Evolutionary conservation across 1,284 basidiomycete species (phyloP).

Genomic region (Ganoderma lucidum): DNA sequence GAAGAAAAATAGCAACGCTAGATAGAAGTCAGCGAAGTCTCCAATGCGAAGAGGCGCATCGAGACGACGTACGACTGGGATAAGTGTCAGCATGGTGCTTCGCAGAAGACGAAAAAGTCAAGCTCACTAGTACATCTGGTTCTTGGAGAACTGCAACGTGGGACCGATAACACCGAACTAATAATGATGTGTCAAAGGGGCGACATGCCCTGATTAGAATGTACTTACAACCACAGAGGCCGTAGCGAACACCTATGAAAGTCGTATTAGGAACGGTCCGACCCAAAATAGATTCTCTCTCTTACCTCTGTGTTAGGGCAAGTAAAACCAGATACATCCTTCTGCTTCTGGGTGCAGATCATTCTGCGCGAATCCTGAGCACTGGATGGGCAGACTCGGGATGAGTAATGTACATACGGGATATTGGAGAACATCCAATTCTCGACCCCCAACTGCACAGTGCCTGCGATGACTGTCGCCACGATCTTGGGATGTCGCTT

Average conservation of each 20-base stretch:
- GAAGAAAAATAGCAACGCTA: constrained; percentile 54
- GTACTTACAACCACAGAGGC: constrained; percentile 41
- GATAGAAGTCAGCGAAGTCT: background rate
- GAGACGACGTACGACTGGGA: background rate
- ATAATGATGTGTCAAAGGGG: background rate
- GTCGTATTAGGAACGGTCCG: constrained; percentile 1
- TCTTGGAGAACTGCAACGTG: constrained; percentile 48
- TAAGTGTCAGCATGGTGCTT: background rate
- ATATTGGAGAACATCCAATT: constrained; percentile 74
- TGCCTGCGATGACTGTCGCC: constrained; percentile 68
- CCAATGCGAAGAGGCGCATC: background rate
- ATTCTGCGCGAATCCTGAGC: constrained; percentile 37
- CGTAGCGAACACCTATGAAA: constrained; percentile 41
- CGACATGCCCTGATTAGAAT: background rate
- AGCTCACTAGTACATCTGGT: constrained; percentile 49
- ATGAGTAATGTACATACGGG: constrained; percentile 35
- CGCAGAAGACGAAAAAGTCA: background rate
- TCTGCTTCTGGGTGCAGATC: constrained; percentile 56
- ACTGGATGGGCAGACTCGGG: background rate
- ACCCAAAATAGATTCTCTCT: background rate
- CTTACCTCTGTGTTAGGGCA: constrained; percentile 52
- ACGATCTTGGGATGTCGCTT: constrained; percentile 53
- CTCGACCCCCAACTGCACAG: constrained; percentile 70
- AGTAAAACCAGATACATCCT: constrained; percentile 53
- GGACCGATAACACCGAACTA: constrained; percentile 54